Percentiles rank a stretch among this genome's conserved stretches.
phyloP scores from a whole-genome alignment of 2,329 filamentous ascomycete genomes.

The Aaosphaeria pasadenensis region DNA sequence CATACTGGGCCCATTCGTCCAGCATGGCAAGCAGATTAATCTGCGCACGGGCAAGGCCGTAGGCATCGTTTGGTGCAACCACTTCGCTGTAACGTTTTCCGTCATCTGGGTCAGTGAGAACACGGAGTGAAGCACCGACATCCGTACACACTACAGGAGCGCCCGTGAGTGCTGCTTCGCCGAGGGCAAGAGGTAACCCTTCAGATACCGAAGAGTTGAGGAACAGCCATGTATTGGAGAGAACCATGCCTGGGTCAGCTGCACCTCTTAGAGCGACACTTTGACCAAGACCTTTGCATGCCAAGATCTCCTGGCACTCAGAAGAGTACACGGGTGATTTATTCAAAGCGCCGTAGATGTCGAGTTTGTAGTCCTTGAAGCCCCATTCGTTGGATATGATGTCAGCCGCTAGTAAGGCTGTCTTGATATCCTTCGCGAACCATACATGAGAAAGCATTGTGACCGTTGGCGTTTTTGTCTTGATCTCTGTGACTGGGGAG shows the following conservation, averaged over 20 bases:
- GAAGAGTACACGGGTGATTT: slow-evolving; percentile 61
- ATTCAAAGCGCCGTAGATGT: slow-evolving; percentile 63
- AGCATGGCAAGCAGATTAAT: slow-evolving; percentile 61
- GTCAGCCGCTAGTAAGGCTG: slow-evolving; percentile 60
- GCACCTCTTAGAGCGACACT: slow-evolving; percentile 55
- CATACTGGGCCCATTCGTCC: slow-evolving; percentile 60
- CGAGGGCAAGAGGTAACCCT: slow-evolving; percentile 55
- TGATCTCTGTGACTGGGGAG: slow-evolving; percentile 57
- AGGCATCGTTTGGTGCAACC: slow-evolving; percentile 62
- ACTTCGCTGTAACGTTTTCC: slow-evolving; percentile 57
- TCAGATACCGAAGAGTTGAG: slow-evolving; percentile 58
- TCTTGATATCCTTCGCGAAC: slow-evolving; percentile 63
- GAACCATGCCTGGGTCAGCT: slow-evolving; percentile 50
- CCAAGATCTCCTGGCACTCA: slow-evolving; percentile 57
- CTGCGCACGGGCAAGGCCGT: slow-evolving; percentile 59
- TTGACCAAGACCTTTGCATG: slow-evolving; percentile 51
- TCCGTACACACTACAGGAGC: slow-evolving; percentile 57
- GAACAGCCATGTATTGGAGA: slow-evolving; percentile 42
- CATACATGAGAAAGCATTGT: slow-evolving; percentile 64
- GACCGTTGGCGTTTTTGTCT: slow-evolving; percentile 58
- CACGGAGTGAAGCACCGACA: slow-evolving; percentile 54
- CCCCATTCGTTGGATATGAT: slow-evolving; percentile 65
- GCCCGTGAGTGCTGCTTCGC: slow-evolving; percentile 57
- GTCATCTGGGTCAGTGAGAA: slow-evolving; percentile 53
- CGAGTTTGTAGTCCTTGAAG: slow-evolving; percentile 62